Base-by-base conservation (phyloP, 805 yeast genomes). In the Candida sithepensis region DNA sequence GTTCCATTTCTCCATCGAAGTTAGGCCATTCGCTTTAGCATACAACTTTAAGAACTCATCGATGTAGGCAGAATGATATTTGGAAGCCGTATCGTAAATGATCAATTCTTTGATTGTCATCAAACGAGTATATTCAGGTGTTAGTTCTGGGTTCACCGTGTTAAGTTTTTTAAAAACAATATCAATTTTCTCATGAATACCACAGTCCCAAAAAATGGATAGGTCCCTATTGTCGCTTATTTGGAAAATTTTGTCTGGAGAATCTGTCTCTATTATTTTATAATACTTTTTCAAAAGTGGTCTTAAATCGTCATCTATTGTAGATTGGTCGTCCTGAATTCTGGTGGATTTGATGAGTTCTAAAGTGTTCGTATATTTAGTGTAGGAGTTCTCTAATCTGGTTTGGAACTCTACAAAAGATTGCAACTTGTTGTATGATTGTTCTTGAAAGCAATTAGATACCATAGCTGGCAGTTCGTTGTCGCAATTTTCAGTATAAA, bases 341-440 rank as follows among this genome's bases (percentile, higher is more conserved):
- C 75, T 64, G 9, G 63, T 54, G 38, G 58, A 55, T 53, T 68
- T 69, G 32, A 72, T 49, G 30, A 69, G 55, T 42, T 66, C 69
- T 24, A 70, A 47, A 39, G 67, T 49, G 13, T 68, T 58, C 19
- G 71, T 56, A 58, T 71, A 71, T 50, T 70, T 70, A 8, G 76
- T 67, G 28, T 75, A 51, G 1, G 96, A 87, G 43, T 70, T 63
- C 2, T 65, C 56, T 40, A 88, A 54, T 43, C 81, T 71, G 12
- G 63, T 58, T 14, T 79, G 79, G 53, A 91, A 81, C 19, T 80
- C 80, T 18, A 85, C 57, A 63, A 89, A 79, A 1, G 89, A 84
- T 24, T 74, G 71, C 16, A 89, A 58, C 60, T 89, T 90, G 49
- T 83, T 81, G 63, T 76, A 87, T 0, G 85, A 74, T 19, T 75